A percentile compares a stretch with the other conserved stretches of the same genome.
Evolutionary conservation across 2,329 filamentous ascomycete genomes (phyloP).

Genomic region (Aspergillus glaucus): DNA sequence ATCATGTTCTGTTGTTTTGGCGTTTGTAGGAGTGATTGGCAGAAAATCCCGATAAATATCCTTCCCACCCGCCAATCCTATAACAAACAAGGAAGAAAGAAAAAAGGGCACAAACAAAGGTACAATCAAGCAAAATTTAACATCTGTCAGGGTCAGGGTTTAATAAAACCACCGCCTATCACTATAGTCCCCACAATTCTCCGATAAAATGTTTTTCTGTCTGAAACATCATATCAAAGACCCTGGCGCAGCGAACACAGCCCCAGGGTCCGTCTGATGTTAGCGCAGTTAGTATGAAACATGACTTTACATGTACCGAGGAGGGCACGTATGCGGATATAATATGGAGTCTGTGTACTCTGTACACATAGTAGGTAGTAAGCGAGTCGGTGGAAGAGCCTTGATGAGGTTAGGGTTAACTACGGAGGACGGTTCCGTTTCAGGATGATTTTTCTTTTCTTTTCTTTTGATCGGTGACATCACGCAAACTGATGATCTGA

Average conservation of each 20-base stretch:
- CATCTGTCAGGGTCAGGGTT: not conserved
- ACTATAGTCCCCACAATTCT: not conserved
- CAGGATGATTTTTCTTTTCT: no score
- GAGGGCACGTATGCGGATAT: no score
- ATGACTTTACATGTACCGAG: not conserved
- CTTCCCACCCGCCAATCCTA: no score
- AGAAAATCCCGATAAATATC: no score
- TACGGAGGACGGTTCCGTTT: no score
- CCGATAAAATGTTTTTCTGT: not conserved
- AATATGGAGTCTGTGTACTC: no score
- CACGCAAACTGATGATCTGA: slow-evolving; percentile 11
- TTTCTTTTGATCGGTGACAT: slow-evolving; percentile 7
- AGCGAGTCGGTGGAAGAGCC: no score
- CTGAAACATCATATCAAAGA: not conserved
- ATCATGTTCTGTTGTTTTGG: not conserved
- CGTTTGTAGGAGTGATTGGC: not conserved
- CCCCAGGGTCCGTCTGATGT: not conserved
- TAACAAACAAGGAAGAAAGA: no score
- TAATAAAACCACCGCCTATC: not conserved
- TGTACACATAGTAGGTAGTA: no score
- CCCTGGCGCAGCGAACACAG: not conserved
- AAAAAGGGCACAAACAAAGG: no score
- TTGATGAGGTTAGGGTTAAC: no score
- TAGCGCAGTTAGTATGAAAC: not conserved
- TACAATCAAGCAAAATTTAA: no score